Conservation (phyloP, 202 grass and related monocot genomes). For the Schoenoplectus tabernaemontani region DNA sequence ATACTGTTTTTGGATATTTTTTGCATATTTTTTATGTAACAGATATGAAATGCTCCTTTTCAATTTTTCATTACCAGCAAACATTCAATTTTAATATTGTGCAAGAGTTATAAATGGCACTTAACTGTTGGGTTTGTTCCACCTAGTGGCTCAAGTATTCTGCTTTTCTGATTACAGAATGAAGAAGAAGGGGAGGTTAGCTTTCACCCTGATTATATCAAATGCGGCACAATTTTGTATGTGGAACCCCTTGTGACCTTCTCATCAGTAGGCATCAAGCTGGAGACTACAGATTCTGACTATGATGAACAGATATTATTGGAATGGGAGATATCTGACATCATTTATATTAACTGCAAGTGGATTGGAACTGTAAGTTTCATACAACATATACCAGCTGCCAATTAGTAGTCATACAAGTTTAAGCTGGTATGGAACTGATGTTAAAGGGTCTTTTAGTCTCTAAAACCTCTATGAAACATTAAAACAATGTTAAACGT, state of each 20-base stretch:
- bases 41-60: slow-evolving; percentile 13
- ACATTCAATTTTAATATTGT: slow-evolving; percentile 3
- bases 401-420: background rate
- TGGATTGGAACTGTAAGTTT: slow-evolving; percentile 57
- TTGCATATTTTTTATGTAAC: slow-evolving; percentile 7
- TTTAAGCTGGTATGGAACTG: background rate
- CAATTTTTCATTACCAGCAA: slow-evolving; percentile 3
- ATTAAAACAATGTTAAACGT: background rate
- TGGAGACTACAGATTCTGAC: slow-evolving; percentile 44
- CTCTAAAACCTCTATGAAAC: background rate
- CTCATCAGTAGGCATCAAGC: slow-evolving; percentile 55
- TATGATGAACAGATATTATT: slow-evolving; percentile 36
- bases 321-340: slow-evolving; percentile 48
- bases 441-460: background rate
- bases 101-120: slow-evolving; percentile 12
- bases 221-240: slow-evolving; percentile 28
- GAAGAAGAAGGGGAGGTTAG: slow-evolving; percentile 39
- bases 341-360: slow-evolving; percentile 52
- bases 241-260: slow-evolving; percentile 52
- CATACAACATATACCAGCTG: background rate
- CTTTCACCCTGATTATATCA: slow-evolving; percentile 54
- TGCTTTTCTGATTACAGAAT: slow-evolving; percentile 44
- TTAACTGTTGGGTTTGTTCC: slow-evolving; percentile 3
- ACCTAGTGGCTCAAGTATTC: slow-evolving; percentile 19
- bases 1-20: background rate